Conservation (phyloP, 352 stramenopile species). For the Phytophthora europaea region DNA sequence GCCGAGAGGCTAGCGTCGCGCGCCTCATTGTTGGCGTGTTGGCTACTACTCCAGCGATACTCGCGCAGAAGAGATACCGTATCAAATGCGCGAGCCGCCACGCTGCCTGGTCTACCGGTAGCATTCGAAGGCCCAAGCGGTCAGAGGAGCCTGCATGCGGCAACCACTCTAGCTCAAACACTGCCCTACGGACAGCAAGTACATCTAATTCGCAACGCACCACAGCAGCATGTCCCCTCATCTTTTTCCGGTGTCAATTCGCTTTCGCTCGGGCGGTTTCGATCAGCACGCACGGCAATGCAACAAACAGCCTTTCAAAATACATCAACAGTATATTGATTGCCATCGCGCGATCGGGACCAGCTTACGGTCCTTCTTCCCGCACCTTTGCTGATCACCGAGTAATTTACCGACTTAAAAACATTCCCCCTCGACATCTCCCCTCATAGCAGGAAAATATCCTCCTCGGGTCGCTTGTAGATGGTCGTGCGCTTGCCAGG, state of each 20-base stretch:
- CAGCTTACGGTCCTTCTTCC: background rate
- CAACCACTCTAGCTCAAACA: no score
- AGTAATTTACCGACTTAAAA: constrained; percentile 27
- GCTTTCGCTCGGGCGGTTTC: background rate
- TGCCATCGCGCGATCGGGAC: constrained; percentile 19
- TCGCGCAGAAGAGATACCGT: no score
- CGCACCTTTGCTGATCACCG: constrained; percentile 6
- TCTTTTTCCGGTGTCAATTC: background rate
- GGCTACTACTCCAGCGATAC: no score
- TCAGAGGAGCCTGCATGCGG: no score
- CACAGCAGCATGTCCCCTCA: background rate
- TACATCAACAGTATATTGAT: constrained; percentile 17
- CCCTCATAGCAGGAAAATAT: constrained; percentile 86
- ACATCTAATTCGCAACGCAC: no score
- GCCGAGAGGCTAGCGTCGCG: no score
- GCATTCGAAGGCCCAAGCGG: no score
- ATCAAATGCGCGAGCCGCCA: no score
- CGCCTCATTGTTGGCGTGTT: no score
- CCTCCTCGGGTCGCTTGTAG: constrained; percentile 81
- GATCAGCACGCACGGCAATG: background rate
- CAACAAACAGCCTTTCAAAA: constrained; percentile 12
- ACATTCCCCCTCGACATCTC: background rate
- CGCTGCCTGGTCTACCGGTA: no score
- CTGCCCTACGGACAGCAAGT: no score
- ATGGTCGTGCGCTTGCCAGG: constrained; percentile 89